phyloP scores from a whole-genome alignment of 129 eudicot species.

The Lactuca sativa region DNA sequence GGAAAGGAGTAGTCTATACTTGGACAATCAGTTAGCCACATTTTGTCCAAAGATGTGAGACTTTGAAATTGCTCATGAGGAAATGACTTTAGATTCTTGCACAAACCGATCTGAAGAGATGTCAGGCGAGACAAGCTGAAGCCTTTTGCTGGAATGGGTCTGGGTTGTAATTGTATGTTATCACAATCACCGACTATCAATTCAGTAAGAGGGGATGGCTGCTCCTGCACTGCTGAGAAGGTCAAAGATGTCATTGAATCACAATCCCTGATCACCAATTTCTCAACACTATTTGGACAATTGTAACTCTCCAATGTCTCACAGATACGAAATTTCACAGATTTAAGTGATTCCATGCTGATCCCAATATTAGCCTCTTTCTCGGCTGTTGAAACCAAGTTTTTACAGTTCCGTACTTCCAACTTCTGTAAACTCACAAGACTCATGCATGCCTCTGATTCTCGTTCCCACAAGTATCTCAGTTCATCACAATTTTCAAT shows the following conservation, averaged over 20 bases:
- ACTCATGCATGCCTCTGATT: background rate
- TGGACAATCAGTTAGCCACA: background rate
- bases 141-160: too few relatives aligned
- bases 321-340: background rate
- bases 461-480: slow-evolving; percentile 13
- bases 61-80: background rate
- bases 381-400: background rate
- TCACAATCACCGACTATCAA: background rate
- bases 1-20: background rate
- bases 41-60: background rate
- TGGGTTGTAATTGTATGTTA: background rate
- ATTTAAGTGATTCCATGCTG: background rate
- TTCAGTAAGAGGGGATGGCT: background rate
- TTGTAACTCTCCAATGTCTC: slow-evolving; percentile 4
- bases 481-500: background rate
- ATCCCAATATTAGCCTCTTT: background rate
- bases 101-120: background rate
- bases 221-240: background rate
- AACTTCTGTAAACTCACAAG: slow-evolving; percentile 4
- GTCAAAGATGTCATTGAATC: background rate
- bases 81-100: background rate
- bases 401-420: background rate
- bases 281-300: background rate
- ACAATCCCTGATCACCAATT: background rate
- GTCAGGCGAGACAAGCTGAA: background rate